Evolutionary conservation across 2,329 filamentous ascomycete genomes (phyloP).

Genomic region (Alternaria panax): DNA sequence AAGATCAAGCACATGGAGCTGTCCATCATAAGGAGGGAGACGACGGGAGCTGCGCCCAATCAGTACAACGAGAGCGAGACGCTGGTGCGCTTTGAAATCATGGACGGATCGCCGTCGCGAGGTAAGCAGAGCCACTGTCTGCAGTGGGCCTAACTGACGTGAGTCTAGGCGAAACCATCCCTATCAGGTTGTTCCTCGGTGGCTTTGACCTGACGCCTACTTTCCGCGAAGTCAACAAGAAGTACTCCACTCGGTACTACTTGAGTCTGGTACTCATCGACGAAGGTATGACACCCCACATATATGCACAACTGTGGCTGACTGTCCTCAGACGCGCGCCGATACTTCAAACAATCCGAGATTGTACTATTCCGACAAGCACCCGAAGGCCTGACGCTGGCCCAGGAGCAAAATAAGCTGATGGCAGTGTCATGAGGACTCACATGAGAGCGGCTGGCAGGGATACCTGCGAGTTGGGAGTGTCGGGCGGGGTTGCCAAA

Average conservation of each 20-base stretch:
- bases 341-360: conserved; percentile 99
- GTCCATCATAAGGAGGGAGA: conserved; percentile 95
- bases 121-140: conserved; percentile 60
- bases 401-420: conserved; percentile 57
- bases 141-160: conserved; percentile 27
- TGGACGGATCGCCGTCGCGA: conserved; percentile 98
- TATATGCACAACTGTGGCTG: neutral
- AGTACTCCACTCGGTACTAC: conserved; percentile 98
- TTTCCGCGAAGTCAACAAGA: conserved; percentile 99
- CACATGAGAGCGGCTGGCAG: neutral
- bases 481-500: neutral
- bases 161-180: conserved; percentile 79
- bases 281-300: conserved; percentile 67
- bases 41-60: conserved; percentile 93
- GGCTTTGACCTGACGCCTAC: conserved; percentile 98
- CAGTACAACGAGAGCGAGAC: conserved; percentile 99
- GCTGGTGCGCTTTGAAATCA: conserved; percentile 97
- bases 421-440: conserved; percentile 47
- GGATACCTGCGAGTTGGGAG: neutral
- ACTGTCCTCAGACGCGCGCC: conserved; percentile 75
- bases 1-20: conserved; percentile 99
- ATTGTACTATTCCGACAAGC: conserved; percentile 92
- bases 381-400: conserved; percentile 58
- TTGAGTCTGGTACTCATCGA: conserved; percentile 94
- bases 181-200: conserved; percentile 94